Evolutionary conservation across 306 rosid species (phyloP).

Genomic region (Rubus parviflorus): DNA sequence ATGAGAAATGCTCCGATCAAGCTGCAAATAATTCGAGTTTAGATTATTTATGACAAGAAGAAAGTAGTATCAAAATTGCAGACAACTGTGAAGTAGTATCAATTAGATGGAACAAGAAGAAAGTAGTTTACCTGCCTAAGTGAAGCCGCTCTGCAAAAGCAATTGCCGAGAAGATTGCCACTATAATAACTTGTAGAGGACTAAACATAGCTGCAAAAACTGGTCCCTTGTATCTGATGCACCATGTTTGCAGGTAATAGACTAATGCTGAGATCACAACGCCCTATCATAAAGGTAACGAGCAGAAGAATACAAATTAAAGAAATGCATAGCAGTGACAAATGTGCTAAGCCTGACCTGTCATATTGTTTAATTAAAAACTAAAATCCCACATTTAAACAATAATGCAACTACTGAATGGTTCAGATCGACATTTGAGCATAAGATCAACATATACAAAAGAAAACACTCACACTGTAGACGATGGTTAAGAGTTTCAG

Average conservation of each 20-base stretch:
- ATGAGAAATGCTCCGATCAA: constrained; percentile 35
- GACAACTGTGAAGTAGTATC: neutral
- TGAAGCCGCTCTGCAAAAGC: constrained; percentile 34
- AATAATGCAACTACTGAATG: neutral
- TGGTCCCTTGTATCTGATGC: constrained; percentile 40
- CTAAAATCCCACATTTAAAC: neutral
- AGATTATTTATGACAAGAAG: neutral
- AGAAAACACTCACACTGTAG: constrained; percentile 29
- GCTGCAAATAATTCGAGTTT: constrained; percentile 7
- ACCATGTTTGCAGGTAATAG: constrained; percentile 40
- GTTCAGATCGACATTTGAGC: neutral
- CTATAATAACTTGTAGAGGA: constrained; percentile 28
- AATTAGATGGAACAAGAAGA: neutral
- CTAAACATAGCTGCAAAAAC: constrained; percentile 42
- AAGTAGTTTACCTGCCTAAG: constrained; percentile 30
- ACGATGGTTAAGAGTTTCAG: constrained; percentile 33
- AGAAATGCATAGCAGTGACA: neutral
- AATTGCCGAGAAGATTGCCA: constrained; percentile 30
- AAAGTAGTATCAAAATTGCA: neutral
- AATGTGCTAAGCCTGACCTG: neutral
- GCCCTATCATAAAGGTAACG: constrained; percentile 25
- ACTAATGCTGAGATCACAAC: constrained; percentile 24
- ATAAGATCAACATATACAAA: neutral
- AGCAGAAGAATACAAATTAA: neutral
- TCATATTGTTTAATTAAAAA: neutral